Percentiles rank a stretch among this genome's conserved stretches.
phyloP scores from a whole-genome alignment of 495 filamentous ascomycete genomes.

The Xylaria bambusicola region DNA sequence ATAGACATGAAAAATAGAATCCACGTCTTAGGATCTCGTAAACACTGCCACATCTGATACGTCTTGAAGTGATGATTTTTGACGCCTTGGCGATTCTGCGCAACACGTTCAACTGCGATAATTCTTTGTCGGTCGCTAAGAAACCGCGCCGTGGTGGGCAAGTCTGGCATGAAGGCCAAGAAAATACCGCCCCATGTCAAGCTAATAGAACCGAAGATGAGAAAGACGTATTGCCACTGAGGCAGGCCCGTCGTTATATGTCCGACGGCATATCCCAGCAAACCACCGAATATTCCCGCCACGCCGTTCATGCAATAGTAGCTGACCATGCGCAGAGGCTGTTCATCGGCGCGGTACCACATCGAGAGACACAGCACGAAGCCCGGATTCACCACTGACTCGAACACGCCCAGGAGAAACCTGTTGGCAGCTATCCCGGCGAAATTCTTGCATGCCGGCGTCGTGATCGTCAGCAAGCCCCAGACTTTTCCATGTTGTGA shows the following conservation, averaged over 20 bases:
- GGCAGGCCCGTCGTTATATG: conserved; percentile 42
- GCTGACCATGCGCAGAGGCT: conserved; percentile 55
- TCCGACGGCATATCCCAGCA: conserved; percentile 55
- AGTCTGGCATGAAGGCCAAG: conserved; percentile 59
- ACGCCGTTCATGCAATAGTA: conserved; percentile 61
- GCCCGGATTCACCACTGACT: conserved; percentile 58
- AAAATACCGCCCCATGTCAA: conserved; percentile 55
- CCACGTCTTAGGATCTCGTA: conserved; percentile 62
- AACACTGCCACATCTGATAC: conserved; percentile 56
- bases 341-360: conserved; percentile 58
- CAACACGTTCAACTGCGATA: conserved; percentile 55
- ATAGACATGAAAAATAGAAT: conserved; percentile 41
- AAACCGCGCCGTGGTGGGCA: conserved; percentile 57
- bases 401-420: conserved; percentile 57
- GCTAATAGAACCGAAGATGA: conserved; percentile 54
- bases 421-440: conserved; percentile 51
- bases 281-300: conserved; percentile 56
- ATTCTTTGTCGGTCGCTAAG: conserved; percentile 50
- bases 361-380: conserved; percentile 60
- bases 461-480: conserved; percentile 48
- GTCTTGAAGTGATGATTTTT: conserved; percentile 58
- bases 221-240: conserved; percentile 52
- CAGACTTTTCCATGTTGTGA: conserved; percentile 33
- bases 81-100: conserved; percentile 59
- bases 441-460: conserved; percentile 54